Base-by-base conservation (phyloP, 768 basidiomycete species). In the Megacollybia marginata region DNA sequence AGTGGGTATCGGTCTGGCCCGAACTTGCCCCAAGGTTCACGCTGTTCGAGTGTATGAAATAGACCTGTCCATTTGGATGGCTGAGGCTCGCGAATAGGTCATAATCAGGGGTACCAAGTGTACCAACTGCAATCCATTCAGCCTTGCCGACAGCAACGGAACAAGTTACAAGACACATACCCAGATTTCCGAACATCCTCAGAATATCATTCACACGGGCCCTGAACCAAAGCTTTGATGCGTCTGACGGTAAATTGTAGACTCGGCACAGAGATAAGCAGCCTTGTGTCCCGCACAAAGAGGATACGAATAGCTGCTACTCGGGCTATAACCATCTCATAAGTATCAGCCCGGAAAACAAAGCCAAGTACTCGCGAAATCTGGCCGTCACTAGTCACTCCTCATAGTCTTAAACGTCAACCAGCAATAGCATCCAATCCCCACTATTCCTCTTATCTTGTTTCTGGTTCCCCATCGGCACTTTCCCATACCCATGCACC, bases 201-300 rank as follows among this genome's bases (percentile, higher is more conserved):
- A 89, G 56, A 54, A 92, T 81, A 18, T 68, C 59, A 50, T 86
- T 76, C 19, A 81, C 77, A 55, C 90, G 83, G 5, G 75, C 72
- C 50, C 75, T 77, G 64, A 92, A 84, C 85, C 89, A 92, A 51
- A 68, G 74, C 57, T 79, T 83, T 0, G 88, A 79, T 10, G 80
- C 76, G 6, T 79, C 75, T 84, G 88, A 15, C 72, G 74, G 62
- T 87, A 87, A 52, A 80, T 69, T 23, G 82, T 84, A 38, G 79
- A 72, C 59, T 91, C 89, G 2, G 85, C 76, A 53, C 78, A 82
- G 51, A 92, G 58, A 52, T 80, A 74, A 1, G 89, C 85, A 31
- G 73, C 63, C 54, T 82, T 82, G 65, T 83, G 83, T 2, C 84
- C 82, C 34, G 72, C 73, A 10, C 79, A 71, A 47, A 91, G 63